Conservation (phyloP, 169 alveolate species). For the Cryptosporidium parvum region DNA sequence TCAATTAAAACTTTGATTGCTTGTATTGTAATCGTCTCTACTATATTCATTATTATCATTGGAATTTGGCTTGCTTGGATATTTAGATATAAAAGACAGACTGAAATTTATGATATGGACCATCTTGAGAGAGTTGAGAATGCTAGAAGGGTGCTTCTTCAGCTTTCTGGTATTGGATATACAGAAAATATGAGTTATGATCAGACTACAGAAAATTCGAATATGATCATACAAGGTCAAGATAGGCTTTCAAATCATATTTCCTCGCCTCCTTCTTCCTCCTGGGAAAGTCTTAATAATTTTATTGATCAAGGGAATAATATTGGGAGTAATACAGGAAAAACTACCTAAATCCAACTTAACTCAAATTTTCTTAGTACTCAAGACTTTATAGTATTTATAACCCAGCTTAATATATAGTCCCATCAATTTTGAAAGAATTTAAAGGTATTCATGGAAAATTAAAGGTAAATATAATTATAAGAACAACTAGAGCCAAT, state of each 20-base stretch:
- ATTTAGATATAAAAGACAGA: slow-evolving; percentile 34
- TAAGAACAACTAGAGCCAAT: neutral
- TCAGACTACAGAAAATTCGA: slow-evolving; percentile 33
- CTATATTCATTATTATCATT: neutral
- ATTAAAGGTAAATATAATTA: slow-evolving; percentile 7
- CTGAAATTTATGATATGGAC: slow-evolving; percentile 57
- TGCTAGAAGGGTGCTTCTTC: slow-evolving; percentile 57
- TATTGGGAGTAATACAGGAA: neutral
- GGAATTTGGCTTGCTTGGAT: slow-evolving; percentile 55
- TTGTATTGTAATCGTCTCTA: slow-evolving; percentile 15
- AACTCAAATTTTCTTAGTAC: no score
- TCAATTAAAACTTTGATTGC: slow-evolving; percentile 51
- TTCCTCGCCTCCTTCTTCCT: slow-evolving; percentile 19
- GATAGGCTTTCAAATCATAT: neutral
- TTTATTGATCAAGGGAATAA: neutral
- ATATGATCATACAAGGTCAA: neutral
- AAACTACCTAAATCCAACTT: no score
- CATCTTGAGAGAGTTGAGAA: slow-evolving; percentile 45
- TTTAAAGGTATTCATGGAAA: neutral
- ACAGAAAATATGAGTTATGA: slow-evolving; percentile 7
- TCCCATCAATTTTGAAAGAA: neutral
- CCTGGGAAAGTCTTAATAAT: slow-evolving; percentile 24
- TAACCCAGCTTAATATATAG: no score
- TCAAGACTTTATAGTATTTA: no score
- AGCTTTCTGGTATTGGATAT: slow-evolving; percentile 41